Percentiles rank a stretch among this genome's conserved stretches.
These are phyloP conservation scores for Backusella luteola DNA, from an alignment of 192 early-diverging fungal genomes.

Conservation along the genomic window DNA sequence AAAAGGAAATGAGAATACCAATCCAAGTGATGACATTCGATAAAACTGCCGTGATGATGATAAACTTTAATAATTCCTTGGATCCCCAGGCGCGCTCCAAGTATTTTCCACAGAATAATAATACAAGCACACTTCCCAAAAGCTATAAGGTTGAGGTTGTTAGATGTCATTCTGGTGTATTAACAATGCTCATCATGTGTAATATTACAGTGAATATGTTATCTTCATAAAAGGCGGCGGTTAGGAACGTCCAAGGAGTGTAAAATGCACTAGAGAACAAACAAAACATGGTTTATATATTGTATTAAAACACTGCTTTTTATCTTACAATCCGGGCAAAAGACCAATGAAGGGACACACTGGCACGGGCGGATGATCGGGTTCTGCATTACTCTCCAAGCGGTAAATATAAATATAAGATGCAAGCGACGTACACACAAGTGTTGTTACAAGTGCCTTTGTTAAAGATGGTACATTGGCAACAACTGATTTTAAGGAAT, in stretches of 20 bases:
- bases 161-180: neutral
- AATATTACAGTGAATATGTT: conserved; percentile 43
- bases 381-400: neutral
- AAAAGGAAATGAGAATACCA: conserved; percentile 55
- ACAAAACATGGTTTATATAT: neutral
- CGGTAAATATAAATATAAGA: conserved; percentile 24
- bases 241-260: conserved; percentile 58
- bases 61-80: conserved; percentile 69
- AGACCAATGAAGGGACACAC: conserved; percentile 31
- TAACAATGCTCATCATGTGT: no score
- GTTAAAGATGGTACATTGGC: conserved; percentile 48
- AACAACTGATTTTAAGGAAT: conserved; percentile 19
- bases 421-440: conserved; percentile 33
- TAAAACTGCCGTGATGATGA: conserved; percentile 53
- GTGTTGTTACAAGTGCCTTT: conserved; percentile 38
- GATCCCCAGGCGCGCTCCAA: conserved; percentile 85
- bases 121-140: conserved; percentile 34
- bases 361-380: neutral
- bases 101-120: conserved; percentile 69
- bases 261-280: conserved; percentile 11
- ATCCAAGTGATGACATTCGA: conserved; percentile 55
- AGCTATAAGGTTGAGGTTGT: conserved; percentile 33
- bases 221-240: conserved; percentile 55
- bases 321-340: conserved; percentile 40
- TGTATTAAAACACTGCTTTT: neutral